A percentile compares a stretch with the other conserved stretches of the same genome.
phyloP scores from a whole-genome alignment of 495 filamentous ascomycete species.

The Aspergillus ellipticus region DNA sequence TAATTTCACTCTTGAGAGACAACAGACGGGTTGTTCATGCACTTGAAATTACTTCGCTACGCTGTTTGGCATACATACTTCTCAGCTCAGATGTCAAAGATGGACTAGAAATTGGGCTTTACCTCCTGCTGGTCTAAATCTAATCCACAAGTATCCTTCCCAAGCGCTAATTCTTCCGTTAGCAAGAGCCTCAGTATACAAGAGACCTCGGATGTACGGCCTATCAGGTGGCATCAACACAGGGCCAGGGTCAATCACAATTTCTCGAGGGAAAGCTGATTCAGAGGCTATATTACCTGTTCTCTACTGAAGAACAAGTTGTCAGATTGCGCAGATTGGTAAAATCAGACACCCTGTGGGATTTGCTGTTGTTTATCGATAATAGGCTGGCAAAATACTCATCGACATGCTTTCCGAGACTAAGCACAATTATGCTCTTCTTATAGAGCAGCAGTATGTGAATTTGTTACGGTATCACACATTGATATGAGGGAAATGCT shows the following conservation, averaged over 20 bases:
- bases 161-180: not conserved
- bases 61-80: conserved; percentile 9
- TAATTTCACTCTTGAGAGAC: not conserved
- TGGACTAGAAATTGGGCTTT: conserved; percentile 7
- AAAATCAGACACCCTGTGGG: not conserved
- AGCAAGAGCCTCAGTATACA: conserved; percentile 6
- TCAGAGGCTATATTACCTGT: conserved; percentile 1
- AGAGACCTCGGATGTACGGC: not conserved
- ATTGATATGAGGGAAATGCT: not conserved
- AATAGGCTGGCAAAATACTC: conserved; percentile 18
- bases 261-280: conserved; percentile 1
- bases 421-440: not conserved
- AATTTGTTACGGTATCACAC: conserved; percentile 5
- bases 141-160: not conserved
- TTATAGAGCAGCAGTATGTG: not conserved
- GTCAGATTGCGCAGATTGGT: conserved; percentile 13
- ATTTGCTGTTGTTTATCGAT: not conserved
- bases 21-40: not conserved
- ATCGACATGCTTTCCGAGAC: conserved; percentile 10
- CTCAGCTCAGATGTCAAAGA: conserved; percentile 2
- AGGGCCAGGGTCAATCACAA: not conserved
- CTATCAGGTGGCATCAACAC: not conserved
- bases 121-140: conserved; percentile 13
- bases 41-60: conserved; percentile 6
- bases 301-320: conserved; percentile 1